Base-by-base conservation (phyloP, 306 rosid species). In the Lagenaria siceraria region DNA sequence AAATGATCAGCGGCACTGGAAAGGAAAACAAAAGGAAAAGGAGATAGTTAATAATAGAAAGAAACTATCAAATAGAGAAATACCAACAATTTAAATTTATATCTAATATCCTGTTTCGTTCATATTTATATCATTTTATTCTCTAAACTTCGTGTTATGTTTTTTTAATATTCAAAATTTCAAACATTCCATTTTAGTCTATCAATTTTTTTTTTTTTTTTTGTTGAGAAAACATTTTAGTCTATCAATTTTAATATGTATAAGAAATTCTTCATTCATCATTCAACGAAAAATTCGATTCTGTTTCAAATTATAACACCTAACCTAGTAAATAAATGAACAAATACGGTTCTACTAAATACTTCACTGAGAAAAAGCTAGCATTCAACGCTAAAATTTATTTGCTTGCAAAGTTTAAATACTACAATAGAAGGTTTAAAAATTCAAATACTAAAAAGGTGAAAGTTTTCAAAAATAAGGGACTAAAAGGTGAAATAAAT, bases 1-100 rank as follows among this genome's bases (percentile, higher is more conserved):
- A 95, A 95, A 85, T 82, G 82, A 78, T 88, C 93, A 49, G 97
- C 96, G 59, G 86, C 97, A 52, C 98, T 95, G 90, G 36, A 76
- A 31, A 18, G 21, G 35, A 76, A 75, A 52, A 33, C 78, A 24
- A 33, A 17, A 83, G n/a, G n/a, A n/a, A n/a, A n/a, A n/a, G n/a
- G n/a, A n/a, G 46, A 59, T 24, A 71, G 60, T 79, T 29, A 80
- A 69, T 64, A 80, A 29, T 63, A 73, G n/a, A 31, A 69, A 38
- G 35, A 24, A 81, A 52, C 69, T 31, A 60, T 49, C 46, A 1
- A 19, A 61, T 59, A 42, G 36, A 54, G 38, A 69, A 66, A 42
- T 43, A 70, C 36, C 56, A 46, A 46, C n/a, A n/a, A n/a, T n/a
- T n/a, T n/a, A 17, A 46, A 46, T 46, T 46, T 46, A 46, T 46